phyloP scores from a whole-genome alignment of 176 grass and related monocot species.

The Chloris gayana region DNA sequence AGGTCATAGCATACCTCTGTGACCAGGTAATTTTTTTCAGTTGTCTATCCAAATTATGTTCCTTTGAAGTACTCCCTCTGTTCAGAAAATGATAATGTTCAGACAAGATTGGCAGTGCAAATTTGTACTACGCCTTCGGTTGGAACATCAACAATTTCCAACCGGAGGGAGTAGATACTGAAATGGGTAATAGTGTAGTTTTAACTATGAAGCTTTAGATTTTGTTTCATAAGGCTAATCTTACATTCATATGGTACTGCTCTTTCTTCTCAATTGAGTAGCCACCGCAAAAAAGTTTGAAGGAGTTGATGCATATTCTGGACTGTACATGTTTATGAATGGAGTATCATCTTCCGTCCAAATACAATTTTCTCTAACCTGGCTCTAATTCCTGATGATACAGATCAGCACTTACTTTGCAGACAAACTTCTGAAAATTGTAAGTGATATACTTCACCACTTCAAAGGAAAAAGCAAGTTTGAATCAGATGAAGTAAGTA shows the following conservation, averaged over 20 bases:
- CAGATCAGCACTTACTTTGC: constrained; percentile 95
- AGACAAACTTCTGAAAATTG: constrained; percentile 86
- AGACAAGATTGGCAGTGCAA: too few species aligned
- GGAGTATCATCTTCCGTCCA: too few species aligned
- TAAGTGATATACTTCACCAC: constrained; percentile 72
- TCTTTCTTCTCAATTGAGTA: too few species aligned
- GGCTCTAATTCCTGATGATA: constrained; percentile 34
- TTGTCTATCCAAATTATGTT: constrained; percentile 12
- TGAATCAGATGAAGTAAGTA: constrained; percentile 46
- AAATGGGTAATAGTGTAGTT: not conserved
- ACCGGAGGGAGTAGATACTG: too few species aligned
- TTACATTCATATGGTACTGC: not conserved
- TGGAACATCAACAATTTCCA: too few species aligned
- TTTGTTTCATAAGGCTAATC: too few species aligned
- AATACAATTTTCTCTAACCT: constrained; percentile 17
- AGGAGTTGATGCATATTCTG: not conserved
- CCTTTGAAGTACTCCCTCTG: too few species aligned
- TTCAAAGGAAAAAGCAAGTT: constrained; percentile 75
- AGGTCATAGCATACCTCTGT: constrained; percentile 62
- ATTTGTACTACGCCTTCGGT: too few species aligned
- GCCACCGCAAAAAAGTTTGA: not conserved
- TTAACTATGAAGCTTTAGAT: not conserved
- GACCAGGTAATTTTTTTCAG: constrained; percentile 56
- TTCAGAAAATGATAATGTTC: too few species aligned
- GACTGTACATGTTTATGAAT: constrained; percentile 8